Evolutionary conservation across 108 stramenopile species (phyloP).

Genomic region (Hondaea fermentalgiana): DNA sequence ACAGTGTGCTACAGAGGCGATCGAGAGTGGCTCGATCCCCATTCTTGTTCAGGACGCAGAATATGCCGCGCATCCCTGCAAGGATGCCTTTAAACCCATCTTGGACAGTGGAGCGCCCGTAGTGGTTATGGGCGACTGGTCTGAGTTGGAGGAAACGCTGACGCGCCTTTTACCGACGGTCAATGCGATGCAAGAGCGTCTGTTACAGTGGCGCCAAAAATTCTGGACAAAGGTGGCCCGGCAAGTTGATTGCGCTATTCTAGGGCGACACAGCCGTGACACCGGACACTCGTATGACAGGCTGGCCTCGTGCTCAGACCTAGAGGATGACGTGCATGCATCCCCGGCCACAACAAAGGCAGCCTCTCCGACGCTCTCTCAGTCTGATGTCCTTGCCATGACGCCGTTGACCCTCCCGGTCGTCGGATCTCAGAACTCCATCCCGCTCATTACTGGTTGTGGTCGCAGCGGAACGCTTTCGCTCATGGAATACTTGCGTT

Average conservation of each 20-base stretch:
- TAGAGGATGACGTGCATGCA: too few relatives aligned
- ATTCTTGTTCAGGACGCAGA: slow-evolving; percentile 21
- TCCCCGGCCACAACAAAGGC: too few relatives aligned
- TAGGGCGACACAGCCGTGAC: background rate
- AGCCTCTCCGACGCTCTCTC: background rate
- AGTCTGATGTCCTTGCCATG: background rate
- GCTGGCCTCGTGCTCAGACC: too few relatives aligned
- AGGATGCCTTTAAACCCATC: slow-evolving; percentile 24
- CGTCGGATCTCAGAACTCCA: background rate
- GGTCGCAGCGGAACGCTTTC: slow-evolving; percentile 2
- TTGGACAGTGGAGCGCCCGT: slow-evolving; percentile 23
- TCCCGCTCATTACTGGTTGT: background rate
- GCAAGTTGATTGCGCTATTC: background rate
- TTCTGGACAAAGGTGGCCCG: background rate
- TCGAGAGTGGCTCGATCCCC: slow-evolving; percentile 41
- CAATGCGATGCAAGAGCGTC: slow-evolving; percentile 29
- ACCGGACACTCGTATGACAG: background rate
- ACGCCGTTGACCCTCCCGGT: background rate
- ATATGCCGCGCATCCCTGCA: slow-evolving; percentile 25
- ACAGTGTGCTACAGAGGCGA: too few relatives aligned
- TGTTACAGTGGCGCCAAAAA: background rate
- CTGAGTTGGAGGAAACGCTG: slow-evolving; percentile 17
- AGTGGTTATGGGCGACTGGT: slow-evolving; percentile 31
- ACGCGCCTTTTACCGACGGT: slow-evolving; percentile 1
- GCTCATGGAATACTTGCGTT: background rate